Conservation (phyloP, 257 asterid species). For the Mitragyna speciosa region DNA sequence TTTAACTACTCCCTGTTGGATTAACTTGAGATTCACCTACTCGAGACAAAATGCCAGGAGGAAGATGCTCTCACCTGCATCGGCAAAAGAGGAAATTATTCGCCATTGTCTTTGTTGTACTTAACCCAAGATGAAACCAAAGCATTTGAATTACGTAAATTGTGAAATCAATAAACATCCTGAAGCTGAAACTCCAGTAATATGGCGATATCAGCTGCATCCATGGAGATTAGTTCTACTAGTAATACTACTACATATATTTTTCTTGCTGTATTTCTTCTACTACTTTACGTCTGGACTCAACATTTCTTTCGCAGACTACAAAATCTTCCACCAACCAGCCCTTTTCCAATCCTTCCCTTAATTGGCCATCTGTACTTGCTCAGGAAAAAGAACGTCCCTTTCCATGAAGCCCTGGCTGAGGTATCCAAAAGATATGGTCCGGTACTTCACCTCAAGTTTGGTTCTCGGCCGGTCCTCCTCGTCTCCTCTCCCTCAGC, state of each 20-base stretch:
- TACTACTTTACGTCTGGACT: not conserved
- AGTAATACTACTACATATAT: not conserved
- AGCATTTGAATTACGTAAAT: too few species aligned
- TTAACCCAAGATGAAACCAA: too few species aligned
- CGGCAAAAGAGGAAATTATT: too few species aligned
- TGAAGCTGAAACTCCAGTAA: not conserved
- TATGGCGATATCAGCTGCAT: not conserved
- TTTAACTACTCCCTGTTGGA: too few species aligned
- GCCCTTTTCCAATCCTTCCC: constrained; percentile 4
- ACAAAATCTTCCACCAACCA: not conserved
- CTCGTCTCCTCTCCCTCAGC: constrained; percentile 8
- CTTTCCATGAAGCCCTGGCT: not conserved
- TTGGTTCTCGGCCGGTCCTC: not conserved
- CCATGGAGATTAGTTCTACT: not conserved
- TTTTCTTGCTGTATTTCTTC: not conserved
- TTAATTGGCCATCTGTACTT: constrained; percentile 7
- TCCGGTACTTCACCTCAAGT: not conserved
- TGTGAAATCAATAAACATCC: too few species aligned
- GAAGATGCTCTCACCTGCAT: too few species aligned
- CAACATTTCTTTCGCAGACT: too few species aligned
- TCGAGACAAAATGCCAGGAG: too few species aligned
- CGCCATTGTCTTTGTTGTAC: too few species aligned
- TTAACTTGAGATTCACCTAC: too few species aligned
- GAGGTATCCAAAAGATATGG: not conserved
- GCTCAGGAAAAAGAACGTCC: not conserved